These are phyloP conservation scores for Selenicereus undatus DNA, from an alignment of 148 eudicot genomes.

Conservation along the genomic window DNA sequence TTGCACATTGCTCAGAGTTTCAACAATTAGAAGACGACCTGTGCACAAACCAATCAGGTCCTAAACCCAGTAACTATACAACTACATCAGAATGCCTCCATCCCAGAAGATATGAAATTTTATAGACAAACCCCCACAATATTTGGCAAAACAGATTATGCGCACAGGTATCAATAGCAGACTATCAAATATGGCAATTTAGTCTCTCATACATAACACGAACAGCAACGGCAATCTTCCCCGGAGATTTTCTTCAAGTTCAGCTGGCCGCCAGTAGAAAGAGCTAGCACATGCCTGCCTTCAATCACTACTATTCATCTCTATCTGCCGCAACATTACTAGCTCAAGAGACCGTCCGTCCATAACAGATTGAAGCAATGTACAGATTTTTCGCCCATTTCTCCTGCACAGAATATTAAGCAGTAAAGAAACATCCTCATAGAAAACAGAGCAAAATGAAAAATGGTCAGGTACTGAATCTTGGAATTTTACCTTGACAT, in stretches of 20 bases:
- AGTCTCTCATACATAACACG: conserved; percentile 13
- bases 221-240: conserved; percentile 22
- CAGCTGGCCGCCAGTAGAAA: conserved; percentile 11
- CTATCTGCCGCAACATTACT: conserved; percentile 9
- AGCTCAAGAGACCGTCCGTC: conserved; percentile 70
- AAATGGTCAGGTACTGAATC: background rate
- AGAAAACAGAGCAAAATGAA: background rate
- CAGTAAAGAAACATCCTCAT: conserved; percentile 2
- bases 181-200: conserved; percentile 17
- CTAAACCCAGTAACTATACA: conserved; percentile 27
- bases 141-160: conserved; percentile 20
- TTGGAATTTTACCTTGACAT: conserved; percentile 62
- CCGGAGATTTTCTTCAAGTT: background rate
- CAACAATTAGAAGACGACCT: conserved; percentile 24
- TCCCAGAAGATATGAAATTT: conserved; percentile 35
- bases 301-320: conserved; percentile 9
- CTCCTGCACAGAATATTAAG: conserved; percentile 42
- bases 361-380: conserved; percentile 65
- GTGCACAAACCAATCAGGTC: conserved; percentile 22
- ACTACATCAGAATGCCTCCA: conserved; percentile 33
- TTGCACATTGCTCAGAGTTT: conserved; percentile 25
- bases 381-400: conserved; percentile 79
- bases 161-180: conserved; percentile 28
- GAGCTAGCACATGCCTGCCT: conserved; percentile 12
- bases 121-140: conserved; percentile 31